Evolutionary conservation across 1,139 yeast genomes (phyloP), one percentile per base, ranked within the genome.

Genomic region (Yamadazyma songkhlaensis): DNA sequence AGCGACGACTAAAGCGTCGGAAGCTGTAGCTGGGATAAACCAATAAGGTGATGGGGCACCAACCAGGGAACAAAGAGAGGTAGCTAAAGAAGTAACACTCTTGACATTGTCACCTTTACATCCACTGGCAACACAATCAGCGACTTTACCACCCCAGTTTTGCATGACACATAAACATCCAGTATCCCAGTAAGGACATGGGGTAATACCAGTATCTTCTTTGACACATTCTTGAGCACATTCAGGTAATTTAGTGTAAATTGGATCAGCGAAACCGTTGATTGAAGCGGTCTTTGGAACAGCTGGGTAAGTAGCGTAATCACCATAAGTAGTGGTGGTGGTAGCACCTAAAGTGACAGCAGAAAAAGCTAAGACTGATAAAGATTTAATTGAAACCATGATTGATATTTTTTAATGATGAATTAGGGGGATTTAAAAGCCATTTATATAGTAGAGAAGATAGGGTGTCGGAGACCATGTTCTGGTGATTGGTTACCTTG

Each of bases 261-360:
- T 67, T 24, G 71, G 72, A 48, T 73, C 79, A 24, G 79, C 78
- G 47, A 73, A 72, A 1, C 79, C 79, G 43, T 73, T 73, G 43
- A 72, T 66, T 29, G 67, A 50, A 26, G 78, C 78, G 13, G 78
- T 71, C 42, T 72, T 54, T 14, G 78, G 67, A 22, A 73, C 77
- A 4, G 57, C 46, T 20, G 79, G 79, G 48, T 68, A 73, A 8
- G 75, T 68, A 9, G 49, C 46, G 36, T 41, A 53, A 26, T 43
- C 42, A 17, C 23, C 38, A n/a, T 25, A 15, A 23, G 43, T 31
- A 15, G 44, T 26, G 12, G 44, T 32, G n/a, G 44, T 37, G 5
- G 42, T 33, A 29, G 46, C 43, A 30, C 41, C 39, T 13, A 30
- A 25, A 25, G 41, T 38, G 15, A 39, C 34, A 14, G 39, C n/a